phyloP scores from a whole-genome alignment of 1,139 yeast genomes.

The Protomyces lactucae-debilis region DNA sequence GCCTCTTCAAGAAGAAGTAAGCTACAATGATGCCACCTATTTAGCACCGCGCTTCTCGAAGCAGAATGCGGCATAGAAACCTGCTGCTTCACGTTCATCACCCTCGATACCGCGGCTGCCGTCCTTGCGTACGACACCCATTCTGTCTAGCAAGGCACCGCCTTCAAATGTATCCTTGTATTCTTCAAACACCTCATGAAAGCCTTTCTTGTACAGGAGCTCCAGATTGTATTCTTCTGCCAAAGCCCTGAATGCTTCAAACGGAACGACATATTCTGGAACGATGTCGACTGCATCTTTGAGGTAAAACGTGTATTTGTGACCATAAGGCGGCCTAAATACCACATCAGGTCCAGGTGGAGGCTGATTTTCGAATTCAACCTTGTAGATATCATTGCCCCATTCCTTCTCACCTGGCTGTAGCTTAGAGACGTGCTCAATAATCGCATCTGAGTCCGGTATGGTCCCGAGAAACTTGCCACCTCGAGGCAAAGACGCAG shows the following conservation, averaged over 20 bases:
- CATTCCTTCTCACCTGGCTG: conserved; percentile 50
- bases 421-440: conserved; percentile 54
- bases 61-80: conserved; percentile 74
- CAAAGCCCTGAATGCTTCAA: conserved; percentile 68
- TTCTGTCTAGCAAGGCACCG: conserved; percentile 54
- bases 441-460: conserved; percentile 83
- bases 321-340: conserved; percentile 75
- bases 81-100: conserved; percentile 84
- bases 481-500: conserved; percentile 69
- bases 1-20: conserved; percentile 35
- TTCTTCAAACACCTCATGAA: conserved; percentile 74
- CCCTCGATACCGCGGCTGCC: conserved; percentile 87
- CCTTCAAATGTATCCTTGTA: conserved; percentile 60
- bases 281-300: conserved; percentile 94
- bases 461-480: conserved; percentile 90
- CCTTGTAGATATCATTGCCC: conserved; percentile 81
- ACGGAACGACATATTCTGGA: conserved; percentile 97
- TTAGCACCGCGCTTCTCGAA: conserved; percentile 50
- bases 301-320: conserved; percentile 71
- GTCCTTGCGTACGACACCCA: conserved; percentile 48
- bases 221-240: conserved; percentile 70
- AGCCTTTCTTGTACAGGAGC: conserved; percentile 67
- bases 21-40: background rate
- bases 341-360: conserved; percentile 64
- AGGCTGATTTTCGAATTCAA: conserved; percentile 62